Conservation (phyloP, 2,329 filamentous ascomycete species). For the Scopulariopsis brevicaulis region DNA sequence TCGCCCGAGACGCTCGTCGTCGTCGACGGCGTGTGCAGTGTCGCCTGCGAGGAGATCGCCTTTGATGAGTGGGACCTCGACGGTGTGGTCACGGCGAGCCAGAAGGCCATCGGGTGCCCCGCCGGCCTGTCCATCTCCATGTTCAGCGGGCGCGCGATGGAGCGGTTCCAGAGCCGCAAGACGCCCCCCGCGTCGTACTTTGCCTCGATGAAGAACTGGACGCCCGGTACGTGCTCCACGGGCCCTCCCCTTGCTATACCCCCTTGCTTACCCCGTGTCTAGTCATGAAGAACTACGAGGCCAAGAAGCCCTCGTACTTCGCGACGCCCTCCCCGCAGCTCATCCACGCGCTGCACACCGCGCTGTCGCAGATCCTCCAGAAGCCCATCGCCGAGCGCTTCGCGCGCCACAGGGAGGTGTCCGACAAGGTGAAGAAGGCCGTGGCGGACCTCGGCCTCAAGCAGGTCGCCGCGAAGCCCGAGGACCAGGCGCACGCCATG, state of each 20-base stretch:
- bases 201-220: conserved; percentile 94
- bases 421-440: conserved; percentile 77
- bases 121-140: conserved; percentile 91
- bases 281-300: conserved; percentile 99
- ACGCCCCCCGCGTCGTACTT: conserved; percentile 82
- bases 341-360: conserved; percentile 82
- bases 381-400: conserved; percentile 74
- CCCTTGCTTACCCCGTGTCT: conserved; percentile 4
- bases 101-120: conserved; percentile 94
- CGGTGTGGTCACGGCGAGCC: conserved; percentile 83
- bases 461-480: conserved; percentile 73
- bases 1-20: conserved; percentile 86
- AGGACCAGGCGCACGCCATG: conserved; percentile 95
- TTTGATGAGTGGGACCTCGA: conserved; percentile 95
- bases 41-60: conserved; percentile 88
- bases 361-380: conserved; percentile 76
- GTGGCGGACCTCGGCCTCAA: conserved; percentile 72
- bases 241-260: not conserved
- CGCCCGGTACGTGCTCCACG: conserved; percentile 55
- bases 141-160: conserved; percentile 80
- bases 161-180: conserved; percentile 69
- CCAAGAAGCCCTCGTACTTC: conserved; percentile 95
- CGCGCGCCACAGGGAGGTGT: conserved; percentile 65
- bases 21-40: conserved; percentile 94
- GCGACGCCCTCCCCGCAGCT: conserved; percentile 93